Evolutionary conservation across 164 flowering plant genomes (phyloP).

Genomic region (Litsea cubeba): DNA sequence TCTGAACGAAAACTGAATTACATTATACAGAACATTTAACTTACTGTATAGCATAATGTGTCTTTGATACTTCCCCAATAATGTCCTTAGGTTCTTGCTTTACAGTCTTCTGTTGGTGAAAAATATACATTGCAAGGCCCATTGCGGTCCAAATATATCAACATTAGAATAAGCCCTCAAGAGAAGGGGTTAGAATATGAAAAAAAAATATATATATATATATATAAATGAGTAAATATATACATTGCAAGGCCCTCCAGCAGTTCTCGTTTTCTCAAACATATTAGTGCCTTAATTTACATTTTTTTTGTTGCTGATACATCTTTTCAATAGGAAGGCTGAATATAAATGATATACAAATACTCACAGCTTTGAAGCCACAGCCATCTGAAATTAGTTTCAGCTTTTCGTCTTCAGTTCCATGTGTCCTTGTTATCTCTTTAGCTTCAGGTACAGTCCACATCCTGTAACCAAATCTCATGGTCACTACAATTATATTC

Average conservation of each 20-base stretch:
- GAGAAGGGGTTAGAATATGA: background rate
- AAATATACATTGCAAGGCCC: background rate
- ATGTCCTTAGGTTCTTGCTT: slow-evolving; percentile 48
- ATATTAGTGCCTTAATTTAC: background rate
- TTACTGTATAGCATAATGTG: slow-evolving; percentile 81
- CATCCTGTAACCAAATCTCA: slow-evolving; percentile 42
- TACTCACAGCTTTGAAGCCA: slow-evolving; percentile 55
- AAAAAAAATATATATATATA: no score
- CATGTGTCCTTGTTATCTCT: slow-evolving; percentile 37
- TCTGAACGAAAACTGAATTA: background rate
- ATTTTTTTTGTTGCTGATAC: background rate
- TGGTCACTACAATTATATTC: background rate
- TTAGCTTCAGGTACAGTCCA: slow-evolving; percentile 76
- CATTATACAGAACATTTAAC: slow-evolving; percentile 17
- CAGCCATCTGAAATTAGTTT: slow-evolving; percentile 71
- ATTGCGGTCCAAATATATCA: background rate
- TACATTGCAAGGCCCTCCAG: background rate
- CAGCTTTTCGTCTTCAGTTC: slow-evolving; percentile 42
- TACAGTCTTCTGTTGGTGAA: slow-evolving; percentile 29
- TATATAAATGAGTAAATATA: no score
- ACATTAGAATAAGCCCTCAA: background rate
- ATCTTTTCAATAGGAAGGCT: background rate
- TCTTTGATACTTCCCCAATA: slow-evolving; percentile 63
- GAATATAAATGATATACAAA: background rate
- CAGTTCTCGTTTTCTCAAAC: background rate